Evolutionary conservation across 108 stramenopile genomes (phyloP), one percentile per base, ranked within the genome.

Genomic region (Fistulifera solaris): DNA sequence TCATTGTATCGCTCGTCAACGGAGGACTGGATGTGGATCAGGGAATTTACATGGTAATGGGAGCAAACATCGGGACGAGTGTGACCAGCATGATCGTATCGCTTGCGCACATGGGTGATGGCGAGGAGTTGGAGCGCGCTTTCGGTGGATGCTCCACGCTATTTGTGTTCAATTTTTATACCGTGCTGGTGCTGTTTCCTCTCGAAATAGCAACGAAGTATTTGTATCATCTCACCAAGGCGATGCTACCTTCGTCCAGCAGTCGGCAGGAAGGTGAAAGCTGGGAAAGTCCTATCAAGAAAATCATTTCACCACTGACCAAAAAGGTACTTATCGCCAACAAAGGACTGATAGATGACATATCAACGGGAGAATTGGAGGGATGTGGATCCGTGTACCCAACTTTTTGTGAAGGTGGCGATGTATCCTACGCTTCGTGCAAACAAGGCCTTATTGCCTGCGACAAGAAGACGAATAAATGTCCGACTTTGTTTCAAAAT

Each of bases 111-210:
- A 56, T 82, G 58, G 65, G 69, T 40, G 65, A 80, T 62, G 75
- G 74, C 48, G 64, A 71, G 41, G 65, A 87, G 53, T 63, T 83
- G 41, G 81, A 83, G 53, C 73, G 76, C 23, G 81, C 81, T 26
- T 87, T 87, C 56, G 77, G 79, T 19, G 85, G 81, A 25, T 81
- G 81, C 40, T 83, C 85, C 13, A 79, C 83, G 57, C 85, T 83
- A 62, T 81, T 83, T 58, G 62, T 78, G 56, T 87, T 87, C 72
- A 87, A 87, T 77, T 69, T 76, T 35, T 52, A 81, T 11, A 61
- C 77, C 38, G 85, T 87, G 10, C 70, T 56, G 16, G 52, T 83
- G 45, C 55, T 83, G 25, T 70, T 87, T 58, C 85, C 85, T 21
- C 27, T 87, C 11, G 85, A 87, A 64, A 45, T 75, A 31, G 43